A percentile compares a stretch with the other conserved stretches of the same genome.
Evolutionary conservation across 129 eudicot genomes (phyloP).

Genomic region (Centaurea solstitialis): DNA sequence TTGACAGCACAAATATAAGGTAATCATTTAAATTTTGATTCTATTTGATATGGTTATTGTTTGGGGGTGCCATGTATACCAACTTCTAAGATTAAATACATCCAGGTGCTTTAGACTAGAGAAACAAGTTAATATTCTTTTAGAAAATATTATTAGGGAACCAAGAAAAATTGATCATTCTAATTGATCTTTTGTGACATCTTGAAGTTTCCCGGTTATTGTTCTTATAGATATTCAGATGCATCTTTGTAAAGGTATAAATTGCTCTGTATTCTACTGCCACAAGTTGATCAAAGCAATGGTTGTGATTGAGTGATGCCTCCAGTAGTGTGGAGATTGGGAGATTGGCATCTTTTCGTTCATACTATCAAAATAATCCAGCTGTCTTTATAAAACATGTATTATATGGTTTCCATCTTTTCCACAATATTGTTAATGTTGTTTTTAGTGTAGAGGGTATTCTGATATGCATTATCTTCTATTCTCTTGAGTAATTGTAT

Average conservation of each 20-base stretch:
- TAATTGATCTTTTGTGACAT: not conserved
- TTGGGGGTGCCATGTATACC: not conserved
- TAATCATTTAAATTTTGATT: not conserved
- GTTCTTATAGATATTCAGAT: not conserved
- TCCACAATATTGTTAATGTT: not conserved
- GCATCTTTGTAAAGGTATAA: not conserved
- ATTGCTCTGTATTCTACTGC: not conserved
- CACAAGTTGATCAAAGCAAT: not conserved
- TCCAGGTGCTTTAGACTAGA: not conserved
- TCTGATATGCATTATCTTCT: not conserved
- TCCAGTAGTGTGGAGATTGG: not conserved
- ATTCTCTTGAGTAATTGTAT: not conserved
- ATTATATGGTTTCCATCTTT: not conserved
- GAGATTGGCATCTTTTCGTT: not conserved
- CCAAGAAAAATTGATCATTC: not conserved
- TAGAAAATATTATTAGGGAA: not conserved
- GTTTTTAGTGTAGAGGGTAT: no score
- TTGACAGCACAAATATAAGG: conserved; percentile 27
- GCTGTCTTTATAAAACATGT: not conserved
- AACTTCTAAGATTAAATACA: not conserved
- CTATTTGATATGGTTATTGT: not conserved
- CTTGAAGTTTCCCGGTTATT: not conserved
- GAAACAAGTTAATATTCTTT: not conserved
- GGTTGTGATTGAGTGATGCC: not conserved
- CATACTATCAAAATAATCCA: not conserved